phyloP scores from a whole-genome alignment of 2,329 filamentous ascomycete species.

The Rasamsonia emersonii region DNA sequence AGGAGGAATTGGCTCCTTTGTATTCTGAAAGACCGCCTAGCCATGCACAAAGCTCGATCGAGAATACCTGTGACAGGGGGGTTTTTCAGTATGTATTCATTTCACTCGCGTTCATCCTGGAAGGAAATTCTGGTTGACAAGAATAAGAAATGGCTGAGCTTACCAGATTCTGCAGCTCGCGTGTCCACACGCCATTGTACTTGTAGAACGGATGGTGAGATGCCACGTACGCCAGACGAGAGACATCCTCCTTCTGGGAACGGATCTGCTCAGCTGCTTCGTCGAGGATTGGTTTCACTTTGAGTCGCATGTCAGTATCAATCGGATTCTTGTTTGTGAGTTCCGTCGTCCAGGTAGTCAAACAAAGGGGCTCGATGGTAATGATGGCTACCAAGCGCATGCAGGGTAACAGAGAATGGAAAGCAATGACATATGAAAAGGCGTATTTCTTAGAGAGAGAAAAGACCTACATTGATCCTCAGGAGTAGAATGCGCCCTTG shows the following conservation, averaged over 20 bases:
- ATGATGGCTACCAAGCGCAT: neutral
- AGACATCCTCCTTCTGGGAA: slow-evolving; percentile 62
- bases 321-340: neutral
- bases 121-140: neutral
- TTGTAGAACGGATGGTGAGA: slow-evolving; percentile 95
- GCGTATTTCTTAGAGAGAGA: no score
- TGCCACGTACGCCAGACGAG: slow-evolving; percentile 61
- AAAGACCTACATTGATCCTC: slow-evolving; percentile 48
- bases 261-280: slow-evolving; percentile 62
- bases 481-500: slow-evolving; percentile 81
- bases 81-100: slow-evolving; percentile 2
- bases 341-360: neutral
- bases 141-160: slow-evolving; percentile 16
- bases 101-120: neutral
- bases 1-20: slow-evolving; percentile 49
- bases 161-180: slow-evolving; percentile 72
- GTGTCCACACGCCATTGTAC: slow-evolving; percentile 83
- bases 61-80: slow-evolving; percentile 48
- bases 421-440: no score
- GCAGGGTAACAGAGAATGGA: neutral
- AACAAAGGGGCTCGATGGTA: neutral
- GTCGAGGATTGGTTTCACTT: slow-evolving; percentile 61
- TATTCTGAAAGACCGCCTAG: slow-evolving; percentile 62
- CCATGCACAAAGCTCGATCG: slow-evolving; percentile 60
- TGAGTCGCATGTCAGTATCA: no score